Evolutionary conservation across 768 basidiomycete species (phyloP), one percentile per base, ranked within the genome.

Genomic region (Leccinum longicurvipes): DNA sequence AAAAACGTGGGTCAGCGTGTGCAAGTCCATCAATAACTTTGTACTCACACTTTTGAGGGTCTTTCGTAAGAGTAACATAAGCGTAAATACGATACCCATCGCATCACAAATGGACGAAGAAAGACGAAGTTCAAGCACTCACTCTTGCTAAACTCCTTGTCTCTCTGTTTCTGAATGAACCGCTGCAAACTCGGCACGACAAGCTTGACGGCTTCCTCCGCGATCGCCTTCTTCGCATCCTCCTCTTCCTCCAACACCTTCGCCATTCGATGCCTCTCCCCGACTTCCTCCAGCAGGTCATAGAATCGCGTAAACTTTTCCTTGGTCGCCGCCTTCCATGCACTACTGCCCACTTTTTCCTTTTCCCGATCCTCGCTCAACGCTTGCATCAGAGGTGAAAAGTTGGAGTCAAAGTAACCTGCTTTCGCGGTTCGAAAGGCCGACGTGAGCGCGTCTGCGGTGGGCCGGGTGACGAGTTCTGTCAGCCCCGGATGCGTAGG

Each of bases 61-160:
- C 82, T 82, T 49, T 46, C 14, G 9, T 51, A 7, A 9, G 28
- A 51, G 39, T 0, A n/a, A 27, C 1, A 44, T 60, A 36, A 62
- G 32, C 25, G 47, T 10, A 44, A 21, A 42, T 21, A 60, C 12
- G 32, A 11, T 19, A 6, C 5, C 11, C n/a, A 41, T 41, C 39
- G 6, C 21, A 10, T n/a, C 15, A 11, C 3, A 39, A 19, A 51
- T 36, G 6, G 36, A 32, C 32, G 53, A 15, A 41, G 14, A 31
- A 45, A 27, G 12, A 41, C 39, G 19, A 41, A 19, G 39, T 19
- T 41, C 23, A 29, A 2, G 74, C 81, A 19, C 17, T 64, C 60
- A 91, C 91, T 90, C 74, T 88, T 90, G 68, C 89, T 91, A 62
- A 91, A 90, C 60, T 92, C 89, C 68, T 87, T 91, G 42, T 89